These are phyloP conservation scores for Tuber borchii DNA, from an alignment of 495 filamentous ascomycete genomes.

Conservation along the genomic window DNA sequence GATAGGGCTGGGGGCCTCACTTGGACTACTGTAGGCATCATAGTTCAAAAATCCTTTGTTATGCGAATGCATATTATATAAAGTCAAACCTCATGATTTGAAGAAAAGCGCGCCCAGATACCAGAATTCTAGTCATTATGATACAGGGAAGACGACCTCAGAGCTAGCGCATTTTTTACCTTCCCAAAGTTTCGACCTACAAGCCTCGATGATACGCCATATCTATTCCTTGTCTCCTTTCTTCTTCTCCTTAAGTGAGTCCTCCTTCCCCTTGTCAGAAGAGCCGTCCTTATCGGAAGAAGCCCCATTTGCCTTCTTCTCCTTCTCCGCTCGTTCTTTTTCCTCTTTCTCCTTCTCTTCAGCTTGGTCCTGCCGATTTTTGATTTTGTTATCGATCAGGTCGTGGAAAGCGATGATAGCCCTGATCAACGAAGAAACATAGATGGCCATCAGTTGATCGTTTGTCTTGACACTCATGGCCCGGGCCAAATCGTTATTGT, in stretches of 20 bases:
- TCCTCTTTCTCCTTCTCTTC: constrained; percentile 78
- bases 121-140: constrained; percentile 33
- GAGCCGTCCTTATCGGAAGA: constrained; percentile 54
- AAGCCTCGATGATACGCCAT: constrained; percentile 44
- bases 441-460: constrained; percentile 96
- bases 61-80: no score
- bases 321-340: constrained; percentile 53
- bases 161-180: constrained; percentile 30
- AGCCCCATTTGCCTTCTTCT: constrained; percentile 46
- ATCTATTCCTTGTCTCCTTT: constrained; percentile 60
- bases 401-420: constrained; percentile 99
- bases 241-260: constrained; percentile 59
- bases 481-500: constrained; percentile 75
- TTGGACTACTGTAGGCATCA: neutral
- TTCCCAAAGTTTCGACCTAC: constrained; percentile 1
- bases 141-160: constrained; percentile 33
- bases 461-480: constrained; percentile 99
- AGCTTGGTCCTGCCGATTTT: constrained; percentile 94
- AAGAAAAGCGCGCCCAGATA: neutral
- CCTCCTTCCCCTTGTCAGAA: constrained; percentile 57
- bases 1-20: neutral
- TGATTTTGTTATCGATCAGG: constrained; percentile 99
- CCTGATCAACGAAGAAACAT: constrained; percentile 88
- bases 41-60: no score
- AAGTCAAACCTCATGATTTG: no score